Evolutionary conservation across 441 rosid species (phyloP).

Genomic region (Codiaeum variegatum): DNA sequence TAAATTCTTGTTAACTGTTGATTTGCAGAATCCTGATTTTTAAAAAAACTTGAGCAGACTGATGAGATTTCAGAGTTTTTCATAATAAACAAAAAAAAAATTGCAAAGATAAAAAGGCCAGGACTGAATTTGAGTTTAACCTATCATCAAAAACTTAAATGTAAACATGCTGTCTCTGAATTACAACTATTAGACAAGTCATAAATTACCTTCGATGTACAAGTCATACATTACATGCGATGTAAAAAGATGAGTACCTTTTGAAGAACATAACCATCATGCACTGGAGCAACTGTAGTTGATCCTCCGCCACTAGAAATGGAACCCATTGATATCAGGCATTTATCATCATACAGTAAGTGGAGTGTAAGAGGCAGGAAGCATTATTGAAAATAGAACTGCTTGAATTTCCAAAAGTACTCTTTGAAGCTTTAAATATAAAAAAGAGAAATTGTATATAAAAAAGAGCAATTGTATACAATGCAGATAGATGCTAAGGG

Average conservation of each 20-base stretch:
- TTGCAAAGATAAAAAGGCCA: background rate
- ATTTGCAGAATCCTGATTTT: background rate
- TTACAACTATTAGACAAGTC: background rate
- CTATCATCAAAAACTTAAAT: background rate
- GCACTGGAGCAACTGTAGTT: conserved; percentile 91
- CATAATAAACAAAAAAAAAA: background rate
- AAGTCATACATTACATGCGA: background rate
- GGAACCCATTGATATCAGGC: conserved; percentile 7
- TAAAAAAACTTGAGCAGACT: background rate
- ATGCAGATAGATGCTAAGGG: background rate
- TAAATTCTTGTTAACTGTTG: too few species aligned
- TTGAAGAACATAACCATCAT: conserved; percentile 98
- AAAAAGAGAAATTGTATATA: background rate
- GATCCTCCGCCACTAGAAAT: conserved; percentile 95
- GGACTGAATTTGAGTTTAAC: background rate
- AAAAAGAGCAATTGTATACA: too few species aligned
- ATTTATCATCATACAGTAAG: background rate
- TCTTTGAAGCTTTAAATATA: background rate
- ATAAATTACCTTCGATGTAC: background rate
- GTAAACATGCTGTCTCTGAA: background rate
- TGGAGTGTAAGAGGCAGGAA: background rate
- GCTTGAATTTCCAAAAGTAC: background rate
- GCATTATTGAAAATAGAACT: background rate
- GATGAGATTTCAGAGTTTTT: background rate
- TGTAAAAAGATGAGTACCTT: conserved; percentile 48